Base-by-base conservation (phyloP, 73 alveolate species). In the Tetrahymena elliotti region DNA sequence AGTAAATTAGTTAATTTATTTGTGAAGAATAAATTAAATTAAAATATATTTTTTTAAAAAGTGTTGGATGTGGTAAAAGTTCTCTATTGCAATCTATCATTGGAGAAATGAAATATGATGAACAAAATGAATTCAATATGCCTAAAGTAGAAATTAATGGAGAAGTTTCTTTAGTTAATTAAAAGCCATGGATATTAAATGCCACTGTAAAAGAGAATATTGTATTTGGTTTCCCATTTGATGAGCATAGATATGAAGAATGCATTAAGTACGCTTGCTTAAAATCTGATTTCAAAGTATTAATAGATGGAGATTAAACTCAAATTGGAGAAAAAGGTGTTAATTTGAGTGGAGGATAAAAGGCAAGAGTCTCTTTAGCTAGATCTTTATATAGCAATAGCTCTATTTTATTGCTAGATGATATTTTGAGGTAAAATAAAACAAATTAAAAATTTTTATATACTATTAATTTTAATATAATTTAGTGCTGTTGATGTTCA, bases 401-500 rank as follows among this genome's bases (percentile, higher is more conserved):
- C 13, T 97, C 97, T 38, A 94, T 96, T 22, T 95, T 84, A 38
- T 68, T 96, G 9, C 94, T 96, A 1, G 98, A 96, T 37, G 98
- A 96, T 93, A 97, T 96, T 33, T 38, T 96, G 38, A 95, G 97
- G 88, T 68, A n/a, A 2, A 93, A 94, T 2, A 22, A 68, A 18
- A 22, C 3, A 3, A 68, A 24, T 68, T 4, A 68, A 22, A 24
- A 47, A 9, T 68, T 27, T 27, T 4, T 22, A 22, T 22, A 98
- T 94, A 96, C 97, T 35, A 94, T 96, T 92, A 95, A 97, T 33
- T 93, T 98, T 94, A 99, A 98, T 96, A 99, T 97, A 94, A 99
- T 99, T 98, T 94, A 96, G 99, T 82, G 99, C 99, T 33, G 98
- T 99, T 12, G 99, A 99, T 96, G 99, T 99, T 37, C 98, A 99